These are phyloP conservation scores for Spongospora subterranea DNA, from an alignment of 208 protist species.

Conservation along the genomic window DNA sequence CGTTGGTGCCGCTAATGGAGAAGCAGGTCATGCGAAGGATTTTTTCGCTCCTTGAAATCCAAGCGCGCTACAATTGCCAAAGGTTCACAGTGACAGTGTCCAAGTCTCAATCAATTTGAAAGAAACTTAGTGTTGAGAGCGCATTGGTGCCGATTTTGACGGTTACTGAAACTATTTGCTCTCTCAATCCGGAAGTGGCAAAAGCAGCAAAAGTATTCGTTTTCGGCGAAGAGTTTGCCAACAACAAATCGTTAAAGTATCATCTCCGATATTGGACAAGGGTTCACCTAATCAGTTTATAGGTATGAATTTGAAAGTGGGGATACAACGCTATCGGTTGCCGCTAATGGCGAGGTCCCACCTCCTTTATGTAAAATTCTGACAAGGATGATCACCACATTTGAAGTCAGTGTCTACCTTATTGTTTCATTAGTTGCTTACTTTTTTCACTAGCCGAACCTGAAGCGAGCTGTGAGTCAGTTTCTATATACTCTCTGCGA, in stretches of 20 bases:
- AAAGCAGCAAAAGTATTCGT: neutral
- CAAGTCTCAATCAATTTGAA: too few species aligned
- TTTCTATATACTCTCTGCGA: slow-evolving; percentile 38
- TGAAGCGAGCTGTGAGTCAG: slow-evolving; percentile 17
- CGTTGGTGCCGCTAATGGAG: neutral
- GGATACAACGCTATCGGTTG: neutral
- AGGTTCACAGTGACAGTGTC: too few species aligned
- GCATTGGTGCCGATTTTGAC: slow-evolving; percentile 15
- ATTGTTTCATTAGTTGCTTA: neutral
- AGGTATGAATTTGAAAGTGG: slow-evolving; percentile 18
- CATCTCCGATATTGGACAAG: neutral
- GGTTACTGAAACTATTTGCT: neutral
- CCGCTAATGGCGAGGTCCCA: neutral
- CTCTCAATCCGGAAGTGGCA: neutral
- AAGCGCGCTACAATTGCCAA: slow-evolving; percentile 1
- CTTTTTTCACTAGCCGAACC: neutral
- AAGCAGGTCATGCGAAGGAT: neutral
- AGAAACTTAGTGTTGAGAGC: neutral
- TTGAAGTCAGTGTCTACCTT: neutral
- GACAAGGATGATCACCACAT: neutral
- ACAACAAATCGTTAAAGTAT: slow-evolving; percentile 20
- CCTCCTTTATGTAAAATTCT: neutral
- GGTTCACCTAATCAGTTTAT: neutral
- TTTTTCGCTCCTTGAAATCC: neutral
- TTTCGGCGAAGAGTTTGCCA: slow-evolving; percentile 25